A percentile compares a stretch with the other conserved stretches of the same genome.
Conservation (phyloP, 225 moss, liverwort and hornwort genomes). For the Pseudoscleropodium purum region DNA sequence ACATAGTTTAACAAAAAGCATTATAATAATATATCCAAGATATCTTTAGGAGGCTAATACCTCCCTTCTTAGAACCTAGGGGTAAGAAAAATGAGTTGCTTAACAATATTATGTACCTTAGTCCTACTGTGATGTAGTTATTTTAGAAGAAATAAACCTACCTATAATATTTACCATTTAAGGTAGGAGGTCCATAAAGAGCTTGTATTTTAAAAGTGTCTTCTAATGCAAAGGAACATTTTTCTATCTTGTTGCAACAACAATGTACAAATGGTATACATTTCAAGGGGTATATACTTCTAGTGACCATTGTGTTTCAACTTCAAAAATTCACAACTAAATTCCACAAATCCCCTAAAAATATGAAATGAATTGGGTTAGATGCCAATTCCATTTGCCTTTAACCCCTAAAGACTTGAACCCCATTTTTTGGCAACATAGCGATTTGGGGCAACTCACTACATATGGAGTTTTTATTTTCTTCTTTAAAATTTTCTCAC, state of each 20-base stretch:
- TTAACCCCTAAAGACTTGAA: no score
- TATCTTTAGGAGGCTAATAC: rapidly evolving
- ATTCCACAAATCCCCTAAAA: not conserved
- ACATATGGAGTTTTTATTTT: no score
- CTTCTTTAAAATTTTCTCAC: no score
- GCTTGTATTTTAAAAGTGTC: rapidly evolving
- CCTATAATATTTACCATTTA: not conserved
- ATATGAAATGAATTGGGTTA: rapidly evolving
- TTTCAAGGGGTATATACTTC: rapidly evolving
- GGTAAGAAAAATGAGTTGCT: no score
- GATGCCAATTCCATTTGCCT: not conserved
- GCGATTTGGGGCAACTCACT: no score
- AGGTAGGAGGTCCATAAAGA: not conserved
- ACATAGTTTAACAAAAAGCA: rapidly evolving
- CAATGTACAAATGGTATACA: no score
- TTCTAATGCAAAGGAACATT: not conserved
- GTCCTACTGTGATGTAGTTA: not conserved
- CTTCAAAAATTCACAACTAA: not conserved
- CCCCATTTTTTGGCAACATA: no score
- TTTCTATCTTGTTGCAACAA: not conserved
- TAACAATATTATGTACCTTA: not conserved
- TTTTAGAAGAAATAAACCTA: not conserved
- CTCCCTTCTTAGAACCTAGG: rapidly evolving
- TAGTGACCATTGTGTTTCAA: not conserved
- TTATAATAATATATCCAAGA: not conserved